Conservation (phyloP, 2,329 filamentous ascomycete species). For the Claviceps purpurea region DNA sequence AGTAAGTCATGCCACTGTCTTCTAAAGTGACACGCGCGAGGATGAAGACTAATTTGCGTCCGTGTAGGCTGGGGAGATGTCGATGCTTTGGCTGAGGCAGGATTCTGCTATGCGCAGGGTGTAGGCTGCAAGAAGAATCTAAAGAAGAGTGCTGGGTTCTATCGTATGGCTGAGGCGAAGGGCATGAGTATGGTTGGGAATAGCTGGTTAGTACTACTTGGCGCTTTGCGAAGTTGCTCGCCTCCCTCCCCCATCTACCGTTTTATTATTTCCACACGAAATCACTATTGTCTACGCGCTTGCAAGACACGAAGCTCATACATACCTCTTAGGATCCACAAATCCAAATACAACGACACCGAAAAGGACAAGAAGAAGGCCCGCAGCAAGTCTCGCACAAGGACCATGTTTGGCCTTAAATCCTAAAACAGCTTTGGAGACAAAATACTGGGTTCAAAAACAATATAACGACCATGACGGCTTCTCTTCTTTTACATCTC, state of each 20-base stretch:
- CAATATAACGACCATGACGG: constrained; percentile 17
- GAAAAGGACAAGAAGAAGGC: constrained; percentile 47
- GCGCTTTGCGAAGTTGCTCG: background rate
- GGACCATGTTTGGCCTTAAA: constrained; percentile 54
- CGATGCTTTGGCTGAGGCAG: constrained; percentile 85
- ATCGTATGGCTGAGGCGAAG: constrained; percentile 79
- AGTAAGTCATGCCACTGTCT: constrained; percentile 34
- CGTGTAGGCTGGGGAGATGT: constrained; percentile 76
- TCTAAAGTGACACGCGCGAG: background rate
- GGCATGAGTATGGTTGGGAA: constrained; percentile 97
- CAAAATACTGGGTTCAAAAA: background rate
- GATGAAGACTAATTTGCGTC: background rate
- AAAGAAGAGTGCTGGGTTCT: constrained; percentile 85
- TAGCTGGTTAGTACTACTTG: constrained; percentile 61
- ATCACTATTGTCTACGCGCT: no score
- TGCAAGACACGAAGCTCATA: background rate
- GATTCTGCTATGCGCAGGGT: constrained; percentile 90
- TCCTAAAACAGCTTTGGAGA: constrained; percentile 8
- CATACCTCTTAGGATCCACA: constrained; percentile 64
- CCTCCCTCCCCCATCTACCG: no score
- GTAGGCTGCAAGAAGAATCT: constrained; percentile 91
- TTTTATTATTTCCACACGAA: no score
- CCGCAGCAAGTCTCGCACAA: constrained; percentile 63
- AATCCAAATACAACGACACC: constrained; percentile 73
- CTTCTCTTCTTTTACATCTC: constrained; percentile 4